These are phyloP conservation scores for Abortiporus biennis DNA, from an alignment of 1,284 basidiomycete genomes.

Conservation along the genomic window DNA sequence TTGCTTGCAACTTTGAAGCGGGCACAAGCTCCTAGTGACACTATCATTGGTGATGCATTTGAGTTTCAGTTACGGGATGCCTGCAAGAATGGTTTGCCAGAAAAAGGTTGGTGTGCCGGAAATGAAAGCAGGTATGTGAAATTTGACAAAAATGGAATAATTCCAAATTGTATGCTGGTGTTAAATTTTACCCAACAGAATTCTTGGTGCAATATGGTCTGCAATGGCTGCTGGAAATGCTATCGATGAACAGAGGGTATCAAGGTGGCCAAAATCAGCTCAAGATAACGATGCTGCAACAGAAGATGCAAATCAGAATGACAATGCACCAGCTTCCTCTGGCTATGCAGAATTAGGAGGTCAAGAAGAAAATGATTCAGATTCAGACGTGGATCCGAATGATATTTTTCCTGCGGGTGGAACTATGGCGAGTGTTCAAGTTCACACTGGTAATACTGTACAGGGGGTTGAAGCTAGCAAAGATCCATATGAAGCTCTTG, in stretches of 20 bases:
- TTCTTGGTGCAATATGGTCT: conserved; percentile 22
- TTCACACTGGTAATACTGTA: too few species aligned
- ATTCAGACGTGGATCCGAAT: conserved; percentile 20
- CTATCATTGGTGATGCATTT: conserved; percentile 12
- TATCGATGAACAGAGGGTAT: conserved; percentile 21
- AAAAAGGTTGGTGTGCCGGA: conserved; percentile 24
- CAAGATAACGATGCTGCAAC: too few species aligned
- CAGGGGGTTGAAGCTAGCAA: too few species aligned
- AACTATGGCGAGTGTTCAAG: too few species aligned
- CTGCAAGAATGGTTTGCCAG: too few species aligned
- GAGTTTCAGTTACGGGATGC: conserved; percentile 16
- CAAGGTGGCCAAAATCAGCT: not conserved
- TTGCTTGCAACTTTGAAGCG: conserved; percentile 22
- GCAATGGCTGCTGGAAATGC: conserved; percentile 20
- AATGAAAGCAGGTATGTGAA: conserved; percentile 28
- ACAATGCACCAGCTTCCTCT: not conserved
- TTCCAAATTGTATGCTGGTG: not conserved
- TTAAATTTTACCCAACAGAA: conserved; percentile 9
- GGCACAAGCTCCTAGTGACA: conserved; percentile 7
- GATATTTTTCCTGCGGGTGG: conserved; percentile 15
- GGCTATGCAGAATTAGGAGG: not conserved
- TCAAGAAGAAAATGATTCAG: conserved; percentile 8
- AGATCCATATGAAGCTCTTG: too few species aligned
- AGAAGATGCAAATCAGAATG: too few species aligned
- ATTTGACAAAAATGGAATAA: not conserved